These are phyloP conservation scores for Phytophthora colocasiae DNA, from an alignment of 352 stramenopile species.

Conservation along the genomic window DNA sequence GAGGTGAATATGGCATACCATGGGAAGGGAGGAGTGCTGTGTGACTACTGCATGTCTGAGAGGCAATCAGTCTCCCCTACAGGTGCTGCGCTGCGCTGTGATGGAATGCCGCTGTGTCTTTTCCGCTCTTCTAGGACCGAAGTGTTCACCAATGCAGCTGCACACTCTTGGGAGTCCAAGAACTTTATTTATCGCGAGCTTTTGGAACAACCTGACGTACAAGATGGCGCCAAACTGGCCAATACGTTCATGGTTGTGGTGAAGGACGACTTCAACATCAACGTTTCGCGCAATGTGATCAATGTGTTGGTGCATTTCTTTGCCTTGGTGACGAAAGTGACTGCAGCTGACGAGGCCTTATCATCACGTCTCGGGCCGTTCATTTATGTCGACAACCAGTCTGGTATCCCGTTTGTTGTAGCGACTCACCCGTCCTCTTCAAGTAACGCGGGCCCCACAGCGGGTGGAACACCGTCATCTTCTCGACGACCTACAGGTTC, in stretches of 20 bases:
- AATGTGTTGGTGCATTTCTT: conserved; percentile 86
- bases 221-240: conserved; percentile 54
- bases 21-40: conserved; percentile 70
- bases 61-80: conserved; percentile 66
- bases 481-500: conserved; percentile 46
- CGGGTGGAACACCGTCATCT: conserved; percentile 24
- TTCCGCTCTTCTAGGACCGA: conserved; percentile 72
- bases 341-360: conserved; percentile 44
- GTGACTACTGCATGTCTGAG: conserved; percentile 83
- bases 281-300: conserved; percentile 82
- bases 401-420: conserved; percentile 82
- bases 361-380: conserved; percentile 71
- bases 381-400: conserved; percentile 91
- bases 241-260: conserved; percentile 82
- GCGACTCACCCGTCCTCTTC: conserved; percentile 61
- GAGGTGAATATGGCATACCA: conserved; percentile 81
- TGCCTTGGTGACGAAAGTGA: conserved; percentile 75
- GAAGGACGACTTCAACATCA: conserved; percentile 85
- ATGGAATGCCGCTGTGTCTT: conserved; percentile 77
- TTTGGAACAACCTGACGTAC: conserved; percentile 62
- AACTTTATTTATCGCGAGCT: conserved; percentile 88
- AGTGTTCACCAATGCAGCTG: conserved; percentile 69
- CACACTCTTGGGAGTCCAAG: conserved; percentile 78
- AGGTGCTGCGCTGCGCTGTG: conserved; percentile 60
- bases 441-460: conserved; percentile 9